Percentiles rank a stretch among this genome's conserved stretches.
These are phyloP conservation scores for Kluyveromyces wickerhamii DNA, from an alignment of 805 yeast species.

Conservation along the genomic window DNA sequence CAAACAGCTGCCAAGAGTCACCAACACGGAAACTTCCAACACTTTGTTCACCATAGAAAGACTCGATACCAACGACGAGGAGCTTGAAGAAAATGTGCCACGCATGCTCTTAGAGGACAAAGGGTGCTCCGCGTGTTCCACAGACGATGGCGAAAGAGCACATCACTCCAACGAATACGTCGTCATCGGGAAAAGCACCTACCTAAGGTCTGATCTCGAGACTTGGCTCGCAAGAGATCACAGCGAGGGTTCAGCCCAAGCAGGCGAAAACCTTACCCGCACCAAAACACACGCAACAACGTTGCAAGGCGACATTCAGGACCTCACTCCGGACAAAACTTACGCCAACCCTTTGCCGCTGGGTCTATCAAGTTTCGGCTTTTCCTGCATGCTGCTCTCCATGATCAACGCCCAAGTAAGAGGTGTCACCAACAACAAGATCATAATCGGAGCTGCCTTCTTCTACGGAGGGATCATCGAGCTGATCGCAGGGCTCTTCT, in stretches of 20 bases:
- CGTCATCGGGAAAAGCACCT: background rate
- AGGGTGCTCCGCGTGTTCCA: background rate
- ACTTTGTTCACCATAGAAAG: background rate
- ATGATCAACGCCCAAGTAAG: conserved; percentile 49
- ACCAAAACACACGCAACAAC: background rate
- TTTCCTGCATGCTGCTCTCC: conserved; percentile 43
- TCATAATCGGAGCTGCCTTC: conserved; percentile 53
- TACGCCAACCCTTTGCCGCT: conserved; percentile 32
- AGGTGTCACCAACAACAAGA: conserved; percentile 46
- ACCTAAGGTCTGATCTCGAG: background rate
- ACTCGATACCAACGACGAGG: background rate
- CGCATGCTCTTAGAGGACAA: background rate
- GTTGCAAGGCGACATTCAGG: background rate
- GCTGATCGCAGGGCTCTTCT: conserved; percentile 59
- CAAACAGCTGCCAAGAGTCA: background rate
- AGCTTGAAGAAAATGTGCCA: background rate
- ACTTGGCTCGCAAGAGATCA: background rate
- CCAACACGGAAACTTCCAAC: background rate
- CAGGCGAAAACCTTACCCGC: background rate
- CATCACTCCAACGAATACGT: background rate
- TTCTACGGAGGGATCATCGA: conserved; percentile 60
- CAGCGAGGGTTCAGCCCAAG: background rate
- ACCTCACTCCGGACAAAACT: background rate
- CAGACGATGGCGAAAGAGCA: background rate
- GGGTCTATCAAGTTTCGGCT: conserved; percentile 54